A percentile compares a stretch with the other conserved stretches of the same genome.
Conservation (phyloP, 2,329 filamentous ascomycete genomes). For the Hypoxylon sp. region DNA sequence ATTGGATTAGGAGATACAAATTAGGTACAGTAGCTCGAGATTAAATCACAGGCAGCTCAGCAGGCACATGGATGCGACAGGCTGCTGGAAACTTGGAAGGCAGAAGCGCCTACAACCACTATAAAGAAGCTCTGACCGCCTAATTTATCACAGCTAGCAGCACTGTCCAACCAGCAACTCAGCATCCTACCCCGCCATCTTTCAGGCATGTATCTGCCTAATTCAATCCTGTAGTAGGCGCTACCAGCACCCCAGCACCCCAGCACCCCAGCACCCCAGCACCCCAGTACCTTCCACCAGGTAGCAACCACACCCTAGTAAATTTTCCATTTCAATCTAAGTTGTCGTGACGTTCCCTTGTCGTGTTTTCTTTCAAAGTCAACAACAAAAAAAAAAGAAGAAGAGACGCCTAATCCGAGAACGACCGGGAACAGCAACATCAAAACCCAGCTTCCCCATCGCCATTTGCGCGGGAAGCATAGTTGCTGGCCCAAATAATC, state of each 20-base stretch:
- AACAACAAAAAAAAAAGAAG: conserved; percentile 18
- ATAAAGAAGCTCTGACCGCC: conserved; percentile 23
- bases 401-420: background rate
- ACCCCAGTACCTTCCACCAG: conserved; percentile 6
- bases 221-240: conserved; percentile 10
- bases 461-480: conserved; percentile 10
- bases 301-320: conserved; percentile 17
- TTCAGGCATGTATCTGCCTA: conserved; percentile 19
- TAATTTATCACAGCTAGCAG: conserved; percentile 1
- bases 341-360: conserved; percentile 14
- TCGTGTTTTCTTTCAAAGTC: conserved; percentile 30
- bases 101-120: conserved; percentile 8
- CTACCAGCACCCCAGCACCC: conserved; percentile 14
- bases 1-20: background rate
- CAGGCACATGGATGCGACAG: conserved; percentile 1
- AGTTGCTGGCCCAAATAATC: too few relatives aligned
- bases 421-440: conserved; percentile 6
- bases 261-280: too few relatives aligned
- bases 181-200: conserved; percentile 34
- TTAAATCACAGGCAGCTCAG: conserved; percentile 3
- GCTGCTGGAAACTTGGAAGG: conserved; percentile 12
- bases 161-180: conserved; percentile 2
- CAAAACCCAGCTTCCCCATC: conserved; percentile 3
- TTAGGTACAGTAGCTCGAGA: conserved; percentile 4
- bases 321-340: conserved; percentile 18